These are phyloP conservation scores for Hygrocybe punicea DNA, from an alignment of 768 basidiomycete species.

Conservation along the genomic window DNA sequence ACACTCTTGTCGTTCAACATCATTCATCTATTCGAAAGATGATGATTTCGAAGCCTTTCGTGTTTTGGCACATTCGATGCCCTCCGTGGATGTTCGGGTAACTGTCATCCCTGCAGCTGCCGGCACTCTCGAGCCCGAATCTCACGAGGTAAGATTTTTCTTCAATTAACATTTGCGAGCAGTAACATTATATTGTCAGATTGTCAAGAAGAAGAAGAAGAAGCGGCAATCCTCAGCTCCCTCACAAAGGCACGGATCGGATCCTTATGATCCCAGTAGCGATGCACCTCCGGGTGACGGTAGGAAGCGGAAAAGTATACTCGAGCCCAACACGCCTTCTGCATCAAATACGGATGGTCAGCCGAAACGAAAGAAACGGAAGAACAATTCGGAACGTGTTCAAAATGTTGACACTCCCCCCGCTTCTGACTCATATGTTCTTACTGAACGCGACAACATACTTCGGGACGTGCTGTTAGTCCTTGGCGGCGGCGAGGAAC, in stretches of 20 bases:
- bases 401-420: neutral
- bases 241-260: neutral
- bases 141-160: neutral
- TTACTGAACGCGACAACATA: no score
- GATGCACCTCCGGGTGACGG: neutral
- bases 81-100: slow-evolving; percentile 39
- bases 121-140: neutral
- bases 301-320: slow-evolving; percentile 11
- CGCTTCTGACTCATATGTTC: no score
- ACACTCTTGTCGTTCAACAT: neutral
- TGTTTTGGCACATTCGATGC: slow-evolving; percentile 39
- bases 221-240: neutral
- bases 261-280: neutral
- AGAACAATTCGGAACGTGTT: neutral
- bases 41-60: slow-evolving; percentile 78
- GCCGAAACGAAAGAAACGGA: neutral
- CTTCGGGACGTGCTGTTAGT: no score
- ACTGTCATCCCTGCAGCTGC: slow-evolving; percentile 18
- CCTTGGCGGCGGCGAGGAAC: no score
- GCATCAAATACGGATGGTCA: neutral
- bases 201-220: neutral
- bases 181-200: neutral
- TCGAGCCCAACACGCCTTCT: neutral
- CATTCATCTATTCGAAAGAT: slow-evolving; percentile 40
- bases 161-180: neutral